A percentile compares a stretch with the other conserved stretches of the same genome.
phyloP scores from a whole-genome alignment of 441 rosid species.

The Erysimum pusillum region DNA sequence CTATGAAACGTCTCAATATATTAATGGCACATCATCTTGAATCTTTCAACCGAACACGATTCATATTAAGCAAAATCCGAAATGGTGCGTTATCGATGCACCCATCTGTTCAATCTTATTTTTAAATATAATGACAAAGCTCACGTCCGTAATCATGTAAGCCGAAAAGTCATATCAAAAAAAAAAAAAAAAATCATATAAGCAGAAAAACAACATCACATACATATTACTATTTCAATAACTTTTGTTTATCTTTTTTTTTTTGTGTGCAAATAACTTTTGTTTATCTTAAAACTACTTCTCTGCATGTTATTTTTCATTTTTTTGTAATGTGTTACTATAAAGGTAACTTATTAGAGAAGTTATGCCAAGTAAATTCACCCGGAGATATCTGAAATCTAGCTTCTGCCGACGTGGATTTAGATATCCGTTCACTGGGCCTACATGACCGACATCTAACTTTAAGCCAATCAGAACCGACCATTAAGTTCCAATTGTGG shows the following conservation, averaged over 20 bases:
- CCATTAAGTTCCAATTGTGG: neutral
- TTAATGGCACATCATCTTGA: slow-evolving; percentile 28
- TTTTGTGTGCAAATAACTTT: too few relatives aligned
- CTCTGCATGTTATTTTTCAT: neutral
- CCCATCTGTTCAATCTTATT: slow-evolving; percentile 21
- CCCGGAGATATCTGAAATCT: neutral
- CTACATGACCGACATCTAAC: slow-evolving; percentile 40
- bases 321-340: neutral
- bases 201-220: slow-evolving; percentile 11
- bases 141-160: neutral
- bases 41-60: slow-evolving; percentile 42
- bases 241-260: neutral
- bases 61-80: slow-evolving; percentile 19
- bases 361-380: neutral
- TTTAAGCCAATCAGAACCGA: neutral
- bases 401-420: slow-evolving; percentile 26
- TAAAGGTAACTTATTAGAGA: neutral
- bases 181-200: too few relatives aligned
- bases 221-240: neutral
- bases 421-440: neutral
- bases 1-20: slow-evolving; percentile 32
- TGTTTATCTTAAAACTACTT: neutral
- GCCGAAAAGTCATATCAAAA: too few relatives aligned
- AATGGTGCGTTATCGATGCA: slow-evolving; percentile 15
- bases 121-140: neutral